Evolutionary conservation across 331 rosid genomes (phyloP).

Genomic region (Erythrophleum ivorense): DNA sequence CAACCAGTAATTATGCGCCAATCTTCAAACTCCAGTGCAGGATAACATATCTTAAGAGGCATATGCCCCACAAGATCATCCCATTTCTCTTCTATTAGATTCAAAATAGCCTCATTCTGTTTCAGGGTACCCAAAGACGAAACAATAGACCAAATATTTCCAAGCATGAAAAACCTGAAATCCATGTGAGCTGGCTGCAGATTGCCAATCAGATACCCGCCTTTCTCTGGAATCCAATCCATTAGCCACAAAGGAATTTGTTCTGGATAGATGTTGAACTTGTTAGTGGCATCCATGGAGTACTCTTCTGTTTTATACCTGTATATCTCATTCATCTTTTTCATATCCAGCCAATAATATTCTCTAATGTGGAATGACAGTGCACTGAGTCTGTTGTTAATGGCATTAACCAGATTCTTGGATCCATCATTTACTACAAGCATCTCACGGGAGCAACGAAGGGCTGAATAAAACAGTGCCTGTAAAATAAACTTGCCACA

Average conservation of each 20-base stretch:
- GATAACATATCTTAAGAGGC: slow-evolving; percentile 95
- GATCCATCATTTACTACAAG: slow-evolving; percentile 76
- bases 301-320: slow-evolving; percentile 96
- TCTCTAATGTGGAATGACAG: slow-evolving; percentile 94
- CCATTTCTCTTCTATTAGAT: slow-evolving; percentile 93
- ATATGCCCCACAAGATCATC: slow-evolving; percentile 86
- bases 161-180: slow-evolving; percentile 95
- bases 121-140: slow-evolving; percentile 91
- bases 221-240: slow-evolving; percentile 98
- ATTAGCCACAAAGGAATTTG: slow-evolving; percentile 95
- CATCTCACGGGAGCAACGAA: slow-evolving; percentile 94
- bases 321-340: slow-evolving; percentile 89
- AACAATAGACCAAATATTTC: slow-evolving; percentile 93
- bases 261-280: slow-evolving; percentile 97
- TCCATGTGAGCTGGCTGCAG: slow-evolving; percentile 99
- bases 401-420: slow-evolving; percentile 72
- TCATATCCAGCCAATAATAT: slow-evolving; percentile 96
- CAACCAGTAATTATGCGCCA: slow-evolving; percentile 95
- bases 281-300: slow-evolving; percentile 87
- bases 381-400: slow-evolving; percentile 94
- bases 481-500: slow-evolving; percentile 44
- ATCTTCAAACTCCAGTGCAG: slow-evolving; percentile 89
- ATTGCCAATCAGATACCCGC: slow-evolving; percentile 92
- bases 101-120: slow-evolving; percentile 79
- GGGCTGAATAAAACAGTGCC: slow-evolving; percentile 96